Evolutionary conservation across 176 grass and related monocot species (phyloP), one percentile per base, ranked within the genome.

Genomic region (Lolium multiflorum): DNA sequence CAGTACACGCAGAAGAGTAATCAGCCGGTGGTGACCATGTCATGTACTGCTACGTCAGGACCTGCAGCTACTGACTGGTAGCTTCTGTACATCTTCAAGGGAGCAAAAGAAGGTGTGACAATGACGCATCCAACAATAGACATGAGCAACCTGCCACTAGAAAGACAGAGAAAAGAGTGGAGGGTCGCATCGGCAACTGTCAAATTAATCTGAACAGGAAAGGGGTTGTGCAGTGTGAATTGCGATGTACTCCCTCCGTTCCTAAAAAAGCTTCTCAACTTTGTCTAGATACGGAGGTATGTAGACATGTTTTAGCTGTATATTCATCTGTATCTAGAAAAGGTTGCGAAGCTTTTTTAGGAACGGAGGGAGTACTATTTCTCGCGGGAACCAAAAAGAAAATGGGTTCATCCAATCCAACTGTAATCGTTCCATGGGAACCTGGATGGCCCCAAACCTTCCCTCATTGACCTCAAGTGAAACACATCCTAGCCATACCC

Each of bases 11-110:
- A 71, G 39, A 43, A 46, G 69, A 72, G 59, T 25, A 62, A 72
- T 72, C 69, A 47, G 41, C 11, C 44, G n/a, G 69, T 46, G 69
- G 69, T 72, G 68, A 12, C 44, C 41, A 43, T 37, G 41, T 20
- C 69, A 72, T 72, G 41, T 47, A 47, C 41, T 72, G 44, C 41
- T 72, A 20, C 10, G 69, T n/a, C 69, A 72, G 69, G 12, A 72
- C 41, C 11, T 47, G 41, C 12, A 46, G 47, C 18, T 46, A 47
- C 20, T 47, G 4, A 71, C 22, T 46, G 20, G 69, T 46, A 22
- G 39, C 13, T 47, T 41, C 16, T 41, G 37, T 41, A 70, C 41
- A 72, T 72, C 41, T 21, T 22, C 15, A 43, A 5, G 20, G 41
- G 41, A 47, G 69, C 20, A 72, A 22, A 72, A 72, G 39, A 18